Evolutionary conservation across 225 moss, liverwort and hornwort genomes (phyloP).

Genomic region (Rhytidiadelphus loreus): DNA sequence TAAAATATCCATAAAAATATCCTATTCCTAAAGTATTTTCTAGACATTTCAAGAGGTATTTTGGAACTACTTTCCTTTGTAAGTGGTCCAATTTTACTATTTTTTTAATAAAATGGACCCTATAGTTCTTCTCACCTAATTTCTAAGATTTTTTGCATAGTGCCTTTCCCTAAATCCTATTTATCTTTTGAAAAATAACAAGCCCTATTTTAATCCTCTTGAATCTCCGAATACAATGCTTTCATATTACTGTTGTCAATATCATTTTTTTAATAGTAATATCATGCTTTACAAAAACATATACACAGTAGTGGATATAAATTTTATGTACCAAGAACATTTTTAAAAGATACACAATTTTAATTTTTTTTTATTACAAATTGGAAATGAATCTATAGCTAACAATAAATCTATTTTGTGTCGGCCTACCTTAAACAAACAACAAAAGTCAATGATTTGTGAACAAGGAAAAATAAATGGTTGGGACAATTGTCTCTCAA

Average conservation of each 20-base stretch:
- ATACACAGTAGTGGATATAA: too few species aligned
- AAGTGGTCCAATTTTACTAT: neutral
- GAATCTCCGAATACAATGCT: too few species aligned
- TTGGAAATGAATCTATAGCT: neutral
- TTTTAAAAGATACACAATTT: neutral
- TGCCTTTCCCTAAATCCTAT: accelerated
- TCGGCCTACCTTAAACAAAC: too few species aligned
- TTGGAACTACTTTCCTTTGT: too few species aligned
- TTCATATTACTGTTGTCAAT: too few species aligned
- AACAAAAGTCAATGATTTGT: accelerated
- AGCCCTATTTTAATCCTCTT: too few species aligned
- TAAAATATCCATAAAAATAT: too few species aligned
- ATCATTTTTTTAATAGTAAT: too few species aligned
- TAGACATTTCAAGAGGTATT: too few species aligned
- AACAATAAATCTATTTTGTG: too few species aligned
- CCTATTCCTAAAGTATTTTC: too few species aligned
- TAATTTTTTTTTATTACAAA: neutral
- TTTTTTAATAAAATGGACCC: neutral
- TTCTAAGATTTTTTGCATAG: neutral
- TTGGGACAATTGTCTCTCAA: neutral
- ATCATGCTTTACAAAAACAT: too few species aligned
- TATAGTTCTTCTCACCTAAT: neutral
- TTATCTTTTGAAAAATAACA: neutral
- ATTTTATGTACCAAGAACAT: neutral
- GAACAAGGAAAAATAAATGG: accelerated